Base-by-base conservation (phyloP, 305 asterid genomes). In the Solanum hybrid region DNA sequence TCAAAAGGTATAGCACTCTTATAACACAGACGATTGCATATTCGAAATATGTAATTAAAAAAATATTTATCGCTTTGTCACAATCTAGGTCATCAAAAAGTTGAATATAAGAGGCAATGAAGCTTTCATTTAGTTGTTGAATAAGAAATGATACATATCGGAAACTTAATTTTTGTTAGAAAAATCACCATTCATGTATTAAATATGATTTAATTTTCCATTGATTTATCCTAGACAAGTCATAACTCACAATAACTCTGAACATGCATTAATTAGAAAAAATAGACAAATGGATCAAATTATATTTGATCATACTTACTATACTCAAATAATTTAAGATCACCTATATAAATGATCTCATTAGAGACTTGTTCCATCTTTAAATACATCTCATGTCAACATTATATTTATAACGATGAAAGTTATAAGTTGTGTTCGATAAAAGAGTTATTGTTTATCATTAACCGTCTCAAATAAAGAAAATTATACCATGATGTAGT, bases 51-150 rank as follows among this genome's bases (percentile, higher is more conserved):
- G 0, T 31, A 31, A 31, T 31, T 1, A 6, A 69, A 8, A 69
- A 69, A 10, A 2, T 69, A 69, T 24, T 10, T 69, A 24, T 69
- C 0, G 8, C 17, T 69, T 0, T 0, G 0, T 69, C 31, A 69
- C 15, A 5, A 69, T 69, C 17, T 69, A 11, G 2, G 1, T 11
- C 38, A 31, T 75, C 37, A 31, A 32, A 31, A 32, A 32, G 26
- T 32, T 7, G 22, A 27, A 29, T 0, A 29, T 73, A 73, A 27
- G 78, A 29, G 22, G 78, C 6, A 15, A 7, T 3, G 78, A 42
- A 72, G 37, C n/a, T 73, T 73, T 73, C 79, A 73, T 73, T 73
- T 7, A 73, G 79, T 73, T 73, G 79, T 0, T 73, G 79, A 13
- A 73, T 73, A 73, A 29, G 79, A 15, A 73, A 29, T 29, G 37